Percentiles rank a stretch among this genome's conserved stretches.
These are phyloP conservation scores for Euphorbia peplus DNA, from an alignment of 345 rosid genomes.

Conservation along the genomic window DNA sequence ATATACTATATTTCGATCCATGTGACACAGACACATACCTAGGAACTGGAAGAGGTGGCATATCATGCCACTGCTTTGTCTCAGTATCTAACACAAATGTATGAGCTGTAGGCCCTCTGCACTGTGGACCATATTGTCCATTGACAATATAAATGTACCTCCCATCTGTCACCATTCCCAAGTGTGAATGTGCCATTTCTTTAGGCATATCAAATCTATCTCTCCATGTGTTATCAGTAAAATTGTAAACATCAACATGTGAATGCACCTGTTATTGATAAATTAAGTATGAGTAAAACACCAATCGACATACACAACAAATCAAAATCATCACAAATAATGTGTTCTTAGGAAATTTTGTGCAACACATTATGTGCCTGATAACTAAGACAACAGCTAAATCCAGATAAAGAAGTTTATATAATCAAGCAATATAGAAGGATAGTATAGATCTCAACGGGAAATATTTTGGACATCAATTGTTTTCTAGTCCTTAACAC, in stretches of 20 bases:
- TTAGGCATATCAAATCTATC: slow-evolving; percentile 93
- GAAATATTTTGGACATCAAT: background rate
- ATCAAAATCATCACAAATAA: background rate
- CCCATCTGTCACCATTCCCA: slow-evolving; percentile 97
- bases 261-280: slow-evolving; percentile 67
- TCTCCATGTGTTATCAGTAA: slow-evolving; percentile 79
- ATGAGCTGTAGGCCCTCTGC: slow-evolving; percentile 83
- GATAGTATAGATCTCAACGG: background rate
- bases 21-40: slow-evolving; percentile 47
- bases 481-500: background rate
- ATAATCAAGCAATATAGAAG: background rate
- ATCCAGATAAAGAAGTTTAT: background rate
- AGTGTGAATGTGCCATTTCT: slow-evolving; percentile 98
- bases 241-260: slow-evolving; percentile 85
- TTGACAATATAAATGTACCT: slow-evolving; percentile 73
- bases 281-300: background rate
- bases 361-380: background rate
- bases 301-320: background rate
- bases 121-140: slow-evolving; percentile 95
- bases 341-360: background rate
- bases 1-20: background rate
- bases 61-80: slow-evolving; percentile 71
- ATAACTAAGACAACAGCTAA: background rate
- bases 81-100: slow-evolving; percentile 83
- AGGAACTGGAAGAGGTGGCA: slow-evolving; percentile 75